phyloP scores from a whole-genome alignment of 2,329 filamentous ascomycete species.

The Xylariales sp. region DNA sequence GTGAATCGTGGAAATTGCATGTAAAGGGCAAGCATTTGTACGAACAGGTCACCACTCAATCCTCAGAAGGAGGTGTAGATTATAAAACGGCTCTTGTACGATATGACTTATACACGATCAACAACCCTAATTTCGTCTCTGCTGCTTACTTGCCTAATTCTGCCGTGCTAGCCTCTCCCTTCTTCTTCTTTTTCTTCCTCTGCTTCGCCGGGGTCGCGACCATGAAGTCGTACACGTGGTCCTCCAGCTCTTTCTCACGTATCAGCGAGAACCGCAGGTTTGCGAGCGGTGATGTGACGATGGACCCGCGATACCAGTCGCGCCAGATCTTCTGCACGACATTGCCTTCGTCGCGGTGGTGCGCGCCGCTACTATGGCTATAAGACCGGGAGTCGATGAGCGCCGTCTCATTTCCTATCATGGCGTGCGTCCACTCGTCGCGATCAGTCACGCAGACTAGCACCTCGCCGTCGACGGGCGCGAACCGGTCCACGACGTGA shows the following conservation, averaged over 20 bases:
- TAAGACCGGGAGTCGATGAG: slow-evolving; percentile 33
- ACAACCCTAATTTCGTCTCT: slow-evolving; percentile 5
- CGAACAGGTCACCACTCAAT: slow-evolving; percentile 47
- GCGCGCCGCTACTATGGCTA: no score
- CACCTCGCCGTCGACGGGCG: slow-evolving; percentile 48
- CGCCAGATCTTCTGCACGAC: slow-evolving; percentile 62
- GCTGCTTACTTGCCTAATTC: slow-evolving; percentile 1
- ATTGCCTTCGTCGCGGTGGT: slow-evolving; percentile 36
- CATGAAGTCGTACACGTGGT: slow-evolving; percentile 44
- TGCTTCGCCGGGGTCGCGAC: slow-evolving; percentile 16
- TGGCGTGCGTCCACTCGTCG: slow-evolving; percentile 51
- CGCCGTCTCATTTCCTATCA: slow-evolving; percentile 44
- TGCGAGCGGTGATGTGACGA: slow-evolving; percentile 55
- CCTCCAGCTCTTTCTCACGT: slow-evolving; percentile 55
- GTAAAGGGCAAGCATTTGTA: slow-evolving; percentile 29
- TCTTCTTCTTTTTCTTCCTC: neutral
- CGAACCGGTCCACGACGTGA: slow-evolving; percentile 61
- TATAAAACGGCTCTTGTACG: slow-evolving; percentile 34
- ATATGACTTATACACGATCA: neutral
- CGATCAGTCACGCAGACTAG: slow-evolving; percentile 56
- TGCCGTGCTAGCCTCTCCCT: neutral
- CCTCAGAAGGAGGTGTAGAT: slow-evolving; percentile 40
- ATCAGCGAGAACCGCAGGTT: slow-evolving; percentile 59
- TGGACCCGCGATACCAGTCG: slow-evolving; percentile 58
- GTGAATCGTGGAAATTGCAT: neutral